Evolutionary conservation across 2,329 filamentous ascomycete species (phyloP), one percentile per base, ranked within the genome.

Genomic region (Leptographium lundbergii): DNA sequence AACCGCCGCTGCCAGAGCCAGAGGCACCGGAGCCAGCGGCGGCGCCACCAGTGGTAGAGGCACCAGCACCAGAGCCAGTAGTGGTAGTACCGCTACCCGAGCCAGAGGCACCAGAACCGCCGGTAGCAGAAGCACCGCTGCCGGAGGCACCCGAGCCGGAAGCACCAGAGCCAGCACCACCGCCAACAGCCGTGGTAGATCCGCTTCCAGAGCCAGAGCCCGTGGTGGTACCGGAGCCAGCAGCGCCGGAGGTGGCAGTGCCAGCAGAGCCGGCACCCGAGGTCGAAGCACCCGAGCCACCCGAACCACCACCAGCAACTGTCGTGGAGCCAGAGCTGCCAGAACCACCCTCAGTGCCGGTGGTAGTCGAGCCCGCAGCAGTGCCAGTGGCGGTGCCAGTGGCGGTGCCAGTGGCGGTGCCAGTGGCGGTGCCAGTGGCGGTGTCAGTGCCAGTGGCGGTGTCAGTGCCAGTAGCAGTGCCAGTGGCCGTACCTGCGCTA

Each of bases 401-500:
- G 27, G 27, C 7, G 5, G 32, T 34, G 32, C 25, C 50, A 52
- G 27, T 52, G 34, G 45, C 34, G 13, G 63, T 64, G 42, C 65
- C 61, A 52, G 27, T 52, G 36, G 47, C 36, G 10, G 63, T 63
- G 39, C 65, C 61, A 9, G 27, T 29, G 27, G 27, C 7, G 5
- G 32, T 34, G 32, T 24, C 55, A 27, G 17, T 25, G 14, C 25
- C 25, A 52, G 27, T 52, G 36, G 47, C 36, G 10, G 63, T 63
- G 39, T 65, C 61, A 9, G 27, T 29, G 27, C n/a, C n/a, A n/a
- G n/a, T n/a, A n/a, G 27, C 7, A 4, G 32, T 34, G 32, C 25
- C 50, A 52, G 27, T 52, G 34, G 45, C 34, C n/a, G 63, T 64
- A 45, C 65, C 61, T 56, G 62, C 53, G 42, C 63, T 65, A 59